phyloP scores from a whole-genome alignment of 2,329 filamentous ascomycete species.

The Dissoconium aciculare region DNA sequence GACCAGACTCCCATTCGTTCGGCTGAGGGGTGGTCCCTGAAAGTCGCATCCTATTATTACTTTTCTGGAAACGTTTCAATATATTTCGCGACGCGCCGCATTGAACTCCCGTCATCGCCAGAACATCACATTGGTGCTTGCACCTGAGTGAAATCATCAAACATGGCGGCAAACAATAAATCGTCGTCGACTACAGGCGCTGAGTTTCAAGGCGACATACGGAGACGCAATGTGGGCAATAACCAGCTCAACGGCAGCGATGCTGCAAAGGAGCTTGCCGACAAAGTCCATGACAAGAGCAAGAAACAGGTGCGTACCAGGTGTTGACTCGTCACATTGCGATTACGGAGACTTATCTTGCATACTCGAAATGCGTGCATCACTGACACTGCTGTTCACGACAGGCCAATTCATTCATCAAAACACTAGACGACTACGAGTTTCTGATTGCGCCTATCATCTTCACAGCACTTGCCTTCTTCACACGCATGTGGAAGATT shows the following conservation, averaged over 20 bases:
- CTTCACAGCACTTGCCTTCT: slow-evolving; percentile 48
- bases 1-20: no score
- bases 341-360: slow-evolving; percentile 2
- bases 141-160: no score
- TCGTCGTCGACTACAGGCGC: slow-evolving; percentile 24
- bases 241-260: slow-evolving; percentile 21
- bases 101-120: slow-evolving; percentile 7
- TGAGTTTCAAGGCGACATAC: slow-evolving; percentile 30
- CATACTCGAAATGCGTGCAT: neutral
- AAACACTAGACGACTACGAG: slow-evolving; percentile 49
- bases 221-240: slow-evolving; percentile 29
- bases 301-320: slow-evolving; percentile 31
- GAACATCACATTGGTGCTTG: no score
- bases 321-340: neutral
- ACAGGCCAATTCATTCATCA: slow-evolving; percentile 39
- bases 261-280: slow-evolving; percentile 16
- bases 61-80: no score
- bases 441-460: slow-evolving; percentile 48
- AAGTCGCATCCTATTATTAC: no score
- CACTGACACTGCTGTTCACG: slow-evolving; percentile 5
- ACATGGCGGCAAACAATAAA: slow-evolving; percentile 17
- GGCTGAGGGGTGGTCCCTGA: no score
- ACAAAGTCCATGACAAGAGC: slow-evolving; percentile 29
- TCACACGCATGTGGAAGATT: slow-evolving; percentile 54
- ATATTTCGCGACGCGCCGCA: no score